A percentile compares a stretch with the other conserved stretches of the same genome.
These are phyloP conservation scores for Xylaria venustula DNA, from an alignment of 495 filamentous ascomycete species.

Conservation along the genomic window DNA sequence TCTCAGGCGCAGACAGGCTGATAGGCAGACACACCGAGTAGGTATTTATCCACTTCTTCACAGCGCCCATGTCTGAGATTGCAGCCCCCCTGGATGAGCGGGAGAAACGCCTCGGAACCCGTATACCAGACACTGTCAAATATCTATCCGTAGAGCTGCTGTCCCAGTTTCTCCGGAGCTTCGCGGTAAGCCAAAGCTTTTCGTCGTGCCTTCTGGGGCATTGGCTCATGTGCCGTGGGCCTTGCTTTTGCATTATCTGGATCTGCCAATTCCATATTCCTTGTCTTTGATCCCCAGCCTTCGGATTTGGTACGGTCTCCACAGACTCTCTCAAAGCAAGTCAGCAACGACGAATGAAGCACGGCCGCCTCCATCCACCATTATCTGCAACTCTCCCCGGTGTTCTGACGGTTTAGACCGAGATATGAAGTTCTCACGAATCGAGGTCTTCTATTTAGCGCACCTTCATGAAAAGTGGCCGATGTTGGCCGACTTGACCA, in stretches of 20 bases:
- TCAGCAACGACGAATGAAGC: background rate
- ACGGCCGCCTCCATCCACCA: background rate
- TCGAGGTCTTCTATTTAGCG: slow-evolving; percentile 1
- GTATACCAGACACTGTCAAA: background rate
- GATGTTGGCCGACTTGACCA: slow-evolving; percentile 4
- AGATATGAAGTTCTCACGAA: slow-evolving; percentile 6
- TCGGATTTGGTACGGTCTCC: slow-evolving; percentile 12
- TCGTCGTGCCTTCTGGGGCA: slow-evolving; percentile 3
- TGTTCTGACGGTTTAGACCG: background rate
- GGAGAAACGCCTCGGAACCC: background rate
- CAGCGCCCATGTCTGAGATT: background rate
- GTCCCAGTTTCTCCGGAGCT: background rate
- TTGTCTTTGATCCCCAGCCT: slow-evolving; percentile 10
- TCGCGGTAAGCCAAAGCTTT: background rate
- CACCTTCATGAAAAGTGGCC: slow-evolving; percentile 2
- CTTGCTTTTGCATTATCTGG: slow-evolving; percentile 8
- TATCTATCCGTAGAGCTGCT: background rate
- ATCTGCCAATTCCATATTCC: background rate
- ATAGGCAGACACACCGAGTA: background rate
- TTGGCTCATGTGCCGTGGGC: slow-evolving; percentile 9
- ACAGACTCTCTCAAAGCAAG: background rate
- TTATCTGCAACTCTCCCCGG: slow-evolving; percentile 7
- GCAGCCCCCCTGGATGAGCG: background rate
- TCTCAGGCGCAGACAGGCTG: background rate
- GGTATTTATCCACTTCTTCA: background rate